phyloP scores from a whole-genome alignment of 148 eudicot species.

The Rheum nobile region DNA sequence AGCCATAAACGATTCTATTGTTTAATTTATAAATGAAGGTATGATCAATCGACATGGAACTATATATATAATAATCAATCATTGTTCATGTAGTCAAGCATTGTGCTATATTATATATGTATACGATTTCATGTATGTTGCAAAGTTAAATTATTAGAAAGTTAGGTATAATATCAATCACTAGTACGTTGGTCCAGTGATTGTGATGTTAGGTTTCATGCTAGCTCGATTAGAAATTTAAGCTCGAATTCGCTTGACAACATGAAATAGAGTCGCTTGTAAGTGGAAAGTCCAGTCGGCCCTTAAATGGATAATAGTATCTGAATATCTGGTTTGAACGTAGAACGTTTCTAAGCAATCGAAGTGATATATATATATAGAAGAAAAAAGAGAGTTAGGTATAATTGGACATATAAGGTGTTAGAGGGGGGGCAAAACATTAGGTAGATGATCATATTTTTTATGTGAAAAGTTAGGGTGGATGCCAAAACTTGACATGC shows the following conservation, averaged over 20 bases:
- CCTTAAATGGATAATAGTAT: no score
- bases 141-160: not conserved
- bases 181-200: no score
- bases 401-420: not conserved
- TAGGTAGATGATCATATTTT: slow-evolving; percentile 2
- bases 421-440: not conserved
- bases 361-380: no score
- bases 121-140: not conserved
- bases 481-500: slow-evolving; percentile 1
- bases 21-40: not conserved
- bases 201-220: no score
- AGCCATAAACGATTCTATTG: not conserved
- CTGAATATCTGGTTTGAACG: no score
- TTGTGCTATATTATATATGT: not conserved
- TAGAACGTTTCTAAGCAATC: no score
- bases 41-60: not conserved
- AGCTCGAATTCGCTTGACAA: no score
- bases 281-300: no score
- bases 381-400: no score
- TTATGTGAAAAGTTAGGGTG: not conserved
- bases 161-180: slow-evolving; percentile 1
- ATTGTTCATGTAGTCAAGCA: not conserved
- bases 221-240: no score
- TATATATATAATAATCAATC: not conserved
- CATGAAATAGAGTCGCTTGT: no score